phyloP scores from a whole-genome alignment of 148 eudicot species.

The Fallopia convolvulus region DNA sequence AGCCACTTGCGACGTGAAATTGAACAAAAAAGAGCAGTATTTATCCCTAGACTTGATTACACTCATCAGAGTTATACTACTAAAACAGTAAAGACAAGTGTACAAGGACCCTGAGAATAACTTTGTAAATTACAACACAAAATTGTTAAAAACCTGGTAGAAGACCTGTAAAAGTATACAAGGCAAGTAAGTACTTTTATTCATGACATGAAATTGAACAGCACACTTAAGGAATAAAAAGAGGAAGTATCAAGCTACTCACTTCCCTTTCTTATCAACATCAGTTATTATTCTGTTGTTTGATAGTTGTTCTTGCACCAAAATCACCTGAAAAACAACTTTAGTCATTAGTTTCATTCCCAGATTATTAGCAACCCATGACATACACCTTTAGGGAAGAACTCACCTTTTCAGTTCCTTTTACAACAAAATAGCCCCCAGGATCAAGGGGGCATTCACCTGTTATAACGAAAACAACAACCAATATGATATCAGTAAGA shows the following conservation, averaged over 20 bases:
- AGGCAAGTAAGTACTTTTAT: not conserved
- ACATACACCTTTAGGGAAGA: not conserved
- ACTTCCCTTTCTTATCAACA: slow-evolving; percentile 78
- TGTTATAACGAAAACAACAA: slow-evolving; percentile 17
- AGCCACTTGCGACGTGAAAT: too few species aligned
- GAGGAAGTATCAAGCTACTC: slow-evolving; percentile 17
- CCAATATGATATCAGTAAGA: too few species aligned
- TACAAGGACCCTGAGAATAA: too few species aligned
- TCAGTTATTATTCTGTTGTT: slow-evolving; percentile 93
- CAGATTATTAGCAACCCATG: not conserved
- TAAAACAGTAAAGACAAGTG: too few species aligned
- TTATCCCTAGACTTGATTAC: not conserved
- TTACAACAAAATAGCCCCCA: slow-evolving; percentile 88
- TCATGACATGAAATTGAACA: not conserved
- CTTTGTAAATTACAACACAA: not conserved
- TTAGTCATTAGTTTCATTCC: not conserved
- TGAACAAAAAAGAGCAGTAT: too few species aligned
- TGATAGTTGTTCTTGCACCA: slow-evolving; percentile 94
- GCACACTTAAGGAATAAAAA: not conserved
- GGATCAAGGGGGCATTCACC: slow-evolving; percentile 99
- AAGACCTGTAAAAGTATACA: not conserved
- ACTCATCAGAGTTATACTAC: not conserved
- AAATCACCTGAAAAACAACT: slow-evolving; percentile 55
- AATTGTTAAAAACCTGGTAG: too few species aligned
- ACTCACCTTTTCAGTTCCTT: slow-evolving; percentile 88